phyloP scores from a whole-genome alignment of 2,329 filamentous ascomycete genomes.

The Hyphodiscus sp. region DNA sequence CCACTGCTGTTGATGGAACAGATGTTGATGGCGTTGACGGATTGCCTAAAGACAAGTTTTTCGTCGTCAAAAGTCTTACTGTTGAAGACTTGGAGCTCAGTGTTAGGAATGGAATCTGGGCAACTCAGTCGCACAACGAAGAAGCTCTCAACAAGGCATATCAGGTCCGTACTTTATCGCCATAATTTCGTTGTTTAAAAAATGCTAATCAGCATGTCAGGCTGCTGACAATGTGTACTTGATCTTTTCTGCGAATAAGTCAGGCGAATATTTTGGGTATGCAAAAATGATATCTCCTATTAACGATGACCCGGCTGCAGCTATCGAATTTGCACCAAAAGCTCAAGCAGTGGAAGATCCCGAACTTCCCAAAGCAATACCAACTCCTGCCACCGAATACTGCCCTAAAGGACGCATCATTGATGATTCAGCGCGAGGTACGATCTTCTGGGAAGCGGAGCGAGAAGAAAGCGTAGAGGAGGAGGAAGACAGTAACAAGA shows the following conservation, averaged over 20 bases:
- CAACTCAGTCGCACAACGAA: conserved; percentile 92
- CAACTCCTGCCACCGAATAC: conserved; percentile 69
- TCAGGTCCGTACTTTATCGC: conserved; percentile 47
- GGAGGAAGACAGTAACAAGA: conserved; percentile 35
- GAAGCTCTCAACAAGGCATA: conserved; percentile 75
- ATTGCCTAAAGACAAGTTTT: conserved; percentile 63
- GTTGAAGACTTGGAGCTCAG: conserved; percentile 85
- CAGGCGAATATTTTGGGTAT: conserved; percentile 94
- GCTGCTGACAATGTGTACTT: conserved; percentile 78
- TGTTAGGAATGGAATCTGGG: conserved; percentile 84
- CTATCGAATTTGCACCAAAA: conserved; percentile 63
- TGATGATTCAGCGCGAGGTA: conserved; percentile 86
- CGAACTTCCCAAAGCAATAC: conserved; percentile 72
- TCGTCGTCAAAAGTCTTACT: conserved; percentile 89
- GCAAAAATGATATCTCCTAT: conserved; percentile 85
- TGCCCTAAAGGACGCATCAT: conserved; percentile 82
- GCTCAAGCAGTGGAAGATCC: conserved; percentile 50
- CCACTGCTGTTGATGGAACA: neutral
- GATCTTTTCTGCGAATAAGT: conserved; percentile 95
- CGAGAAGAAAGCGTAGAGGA: conserved; percentile 47
- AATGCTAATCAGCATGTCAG: conserved; percentile 37
- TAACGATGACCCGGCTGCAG: conserved; percentile 64
- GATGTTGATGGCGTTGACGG: conserved; percentile 1
- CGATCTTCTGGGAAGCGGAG: conserved; percentile 93
- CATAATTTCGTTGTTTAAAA: conserved; percentile 5